Conservation (phyloP, 148 eudicot species). For the Silene latifolia region DNA sequence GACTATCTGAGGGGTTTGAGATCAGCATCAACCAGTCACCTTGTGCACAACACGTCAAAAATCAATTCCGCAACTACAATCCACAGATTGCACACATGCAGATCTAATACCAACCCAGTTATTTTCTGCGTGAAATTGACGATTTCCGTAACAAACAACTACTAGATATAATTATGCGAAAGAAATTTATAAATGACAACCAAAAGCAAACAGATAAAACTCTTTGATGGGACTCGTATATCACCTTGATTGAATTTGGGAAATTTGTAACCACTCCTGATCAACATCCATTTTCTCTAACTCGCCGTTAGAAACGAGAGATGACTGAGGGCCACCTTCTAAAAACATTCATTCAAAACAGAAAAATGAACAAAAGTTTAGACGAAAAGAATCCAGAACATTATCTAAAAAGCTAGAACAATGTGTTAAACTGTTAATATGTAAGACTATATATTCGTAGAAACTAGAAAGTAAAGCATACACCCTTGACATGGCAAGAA, state of each 20-base stretch:
- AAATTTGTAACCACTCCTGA: conserved; percentile 61
- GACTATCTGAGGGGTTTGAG: not conserved
- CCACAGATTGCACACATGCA: not conserved
- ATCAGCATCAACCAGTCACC: conserved; percentile 1
- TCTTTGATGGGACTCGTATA: not conserved
- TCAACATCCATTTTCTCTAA: conserved; percentile 34
- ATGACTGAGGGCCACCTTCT: conserved; percentile 42
- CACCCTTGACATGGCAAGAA: not conserved
- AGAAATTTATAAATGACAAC: not conserved
- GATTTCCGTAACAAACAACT: not conserved
- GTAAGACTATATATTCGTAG: not conserved
- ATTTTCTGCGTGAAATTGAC: not conserved
- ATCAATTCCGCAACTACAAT: not conserved
- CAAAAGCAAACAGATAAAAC: not conserved
- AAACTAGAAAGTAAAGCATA: not conserved
- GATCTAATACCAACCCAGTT: not conserved
- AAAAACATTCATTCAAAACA: conserved; percentile 7
- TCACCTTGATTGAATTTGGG: conserved; percentile 78
- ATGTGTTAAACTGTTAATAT: not conserved
- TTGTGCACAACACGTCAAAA: not conserved
- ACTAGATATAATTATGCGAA: not conserved
- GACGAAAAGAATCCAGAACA: not conserved
- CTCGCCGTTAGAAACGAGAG: conserved; percentile 32
- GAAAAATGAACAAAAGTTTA: not conserved
- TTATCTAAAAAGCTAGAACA: not conserved